A percentile compares a stretch with the other conserved stretches of the same genome.
Conservation (phyloP, 2,329 filamentous ascomycete species). For the Aspergillus persii region DNA sequence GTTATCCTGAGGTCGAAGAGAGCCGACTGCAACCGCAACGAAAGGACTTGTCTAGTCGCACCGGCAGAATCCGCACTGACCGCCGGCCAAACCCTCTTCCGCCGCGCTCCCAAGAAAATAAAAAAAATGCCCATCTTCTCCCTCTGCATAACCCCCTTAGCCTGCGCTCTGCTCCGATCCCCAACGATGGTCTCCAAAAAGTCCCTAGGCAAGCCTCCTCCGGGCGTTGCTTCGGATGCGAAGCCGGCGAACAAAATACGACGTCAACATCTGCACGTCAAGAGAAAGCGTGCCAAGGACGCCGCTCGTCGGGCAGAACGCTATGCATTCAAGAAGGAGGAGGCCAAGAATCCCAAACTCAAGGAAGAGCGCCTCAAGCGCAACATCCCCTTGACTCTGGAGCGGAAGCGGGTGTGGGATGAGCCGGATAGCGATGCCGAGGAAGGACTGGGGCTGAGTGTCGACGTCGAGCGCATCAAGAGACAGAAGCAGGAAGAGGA, state of each 20-base stretch:
- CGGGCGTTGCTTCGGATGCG: constrained; percentile 49
- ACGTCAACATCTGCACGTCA: constrained; percentile 73
- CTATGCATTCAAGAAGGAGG: constrained; percentile 76
- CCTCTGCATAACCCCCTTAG: not conserved
- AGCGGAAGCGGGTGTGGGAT: constrained; percentile 89
- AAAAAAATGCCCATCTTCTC: not conserved
- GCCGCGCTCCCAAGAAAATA: constrained; percentile 9
- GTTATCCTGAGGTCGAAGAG: no score
- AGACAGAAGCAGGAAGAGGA: constrained; percentile 47
- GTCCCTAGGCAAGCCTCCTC: constrained; percentile 41
- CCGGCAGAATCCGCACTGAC: constrained; percentile 6
- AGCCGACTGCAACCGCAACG: no score
- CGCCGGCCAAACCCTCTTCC: constrained; percentile 23
- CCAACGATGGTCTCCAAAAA: constrained; percentile 52
- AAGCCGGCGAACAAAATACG: constrained; percentile 74
- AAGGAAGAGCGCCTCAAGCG: constrained; percentile 69
- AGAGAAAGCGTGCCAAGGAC: constrained; percentile 74
- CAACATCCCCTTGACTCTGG: constrained; percentile 78
- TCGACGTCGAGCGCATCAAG: constrained; percentile 51
- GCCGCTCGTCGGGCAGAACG: constrained; percentile 73
- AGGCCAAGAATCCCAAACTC: constrained; percentile 76
- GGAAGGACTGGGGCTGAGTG: constrained; percentile 46
- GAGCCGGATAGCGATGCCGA: constrained; percentile 59
- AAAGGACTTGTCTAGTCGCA: constrained; percentile 2
- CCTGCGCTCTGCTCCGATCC: not conserved